Conservation (phyloP, 2,329 filamentous ascomycete species). For the Stemphylium vesicarium region DNA sequence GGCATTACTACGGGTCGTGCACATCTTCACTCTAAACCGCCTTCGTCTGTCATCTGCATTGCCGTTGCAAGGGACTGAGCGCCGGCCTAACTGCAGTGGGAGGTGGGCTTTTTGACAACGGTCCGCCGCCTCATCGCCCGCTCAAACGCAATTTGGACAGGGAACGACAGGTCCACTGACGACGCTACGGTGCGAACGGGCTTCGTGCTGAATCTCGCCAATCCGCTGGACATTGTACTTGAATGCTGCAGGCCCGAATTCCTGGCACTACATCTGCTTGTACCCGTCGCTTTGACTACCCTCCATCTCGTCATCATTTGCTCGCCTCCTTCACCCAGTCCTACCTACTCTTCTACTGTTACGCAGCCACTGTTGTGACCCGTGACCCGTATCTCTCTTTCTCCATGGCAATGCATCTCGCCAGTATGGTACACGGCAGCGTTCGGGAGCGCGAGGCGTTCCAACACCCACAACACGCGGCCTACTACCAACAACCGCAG, state of each 20-base stretch:
- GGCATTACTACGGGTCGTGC: slow-evolving; percentile 42
- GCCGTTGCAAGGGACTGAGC: slow-evolving; percentile 48
- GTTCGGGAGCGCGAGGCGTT: slow-evolving; percentile 49
- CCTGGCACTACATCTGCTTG: slow-evolving; percentile 43
- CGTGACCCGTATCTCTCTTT: slow-evolving; percentile 30
- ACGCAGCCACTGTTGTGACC: slow-evolving; percentile 45
- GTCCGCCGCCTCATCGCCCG: slow-evolving; percentile 46
- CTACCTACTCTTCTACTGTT: slow-evolving; percentile 25
- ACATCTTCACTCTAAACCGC: slow-evolving; percentile 39
- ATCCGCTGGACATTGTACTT: slow-evolving; percentile 43
- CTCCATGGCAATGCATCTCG: slow-evolving; percentile 52
- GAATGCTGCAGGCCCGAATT: slow-evolving; percentile 47
- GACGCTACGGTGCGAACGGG: slow-evolving; percentile 43
- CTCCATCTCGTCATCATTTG: slow-evolving; percentile 33
- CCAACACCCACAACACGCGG: slow-evolving; percentile 39
- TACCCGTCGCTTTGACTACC: slow-evolving; percentile 31
- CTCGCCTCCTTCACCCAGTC: slow-evolving; percentile 18
- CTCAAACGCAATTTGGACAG: slow-evolving; percentile 47
- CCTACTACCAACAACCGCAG: slow-evolving; percentile 48
- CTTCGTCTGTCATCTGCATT: slow-evolving; percentile 48
- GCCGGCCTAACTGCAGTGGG: slow-evolving; percentile 39
- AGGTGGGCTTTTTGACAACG: slow-evolving; percentile 45
- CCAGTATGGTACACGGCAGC: slow-evolving; percentile 53
- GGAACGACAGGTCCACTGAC: slow-evolving; percentile 39
- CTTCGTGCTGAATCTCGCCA: slow-evolving; percentile 47